Base-by-base conservation (phyloP, 306 rosid species). In the Castanopsis chinensis region DNA sequence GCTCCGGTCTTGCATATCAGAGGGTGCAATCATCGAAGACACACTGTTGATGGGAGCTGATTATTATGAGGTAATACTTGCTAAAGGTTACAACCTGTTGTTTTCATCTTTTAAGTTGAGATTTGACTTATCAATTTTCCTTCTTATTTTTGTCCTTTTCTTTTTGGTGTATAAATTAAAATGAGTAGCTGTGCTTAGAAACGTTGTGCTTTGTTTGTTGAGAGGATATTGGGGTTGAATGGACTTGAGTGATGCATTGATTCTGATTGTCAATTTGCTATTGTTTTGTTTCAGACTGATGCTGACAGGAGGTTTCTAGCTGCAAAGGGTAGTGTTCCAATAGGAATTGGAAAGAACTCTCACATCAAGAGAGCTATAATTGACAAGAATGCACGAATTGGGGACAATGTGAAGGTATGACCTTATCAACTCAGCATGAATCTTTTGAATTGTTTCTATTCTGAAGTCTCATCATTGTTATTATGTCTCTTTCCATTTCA, bases 11-110 rank as follows among this genome's bases (percentile, higher is more conserved):
- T 96, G 97, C 88, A 91, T 96, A 80, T 90, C 96, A 1, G 99
- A 96, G 86, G 99, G 99, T 83, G 98, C 98, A 58, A 86, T 96
- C 79, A 91, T 95, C 63, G 99, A 95, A 85, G 99, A 95, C 84
- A 84, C 98, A 0, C 83, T 95, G 77, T 82, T 95, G 88, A 95
- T 95, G 98, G 99, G 98, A 32, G 99, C 99, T 57, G 99, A 95
- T 88, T 95, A 93, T 79, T 96, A 96, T 71, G 99, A 93, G 98
- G 99, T 93, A 78, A 85, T 78, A 58, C 57, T 59, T 67, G 45
- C 41, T 72, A 35, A 70, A 25, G 52, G 28, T 67, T 28, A 37
- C 5, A 35, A n/a, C 43, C 59, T 30, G 21, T 21, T 60, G 17
- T 30, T 63, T 70, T 33, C 19, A 32, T 65, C 49, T 67, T 75